A percentile compares a stretch with the other conserved stretches of the same genome.
Conservation (phyloP, 2,329 filamentous ascomycete genomes). For the Byssothecium circinans region DNA sequence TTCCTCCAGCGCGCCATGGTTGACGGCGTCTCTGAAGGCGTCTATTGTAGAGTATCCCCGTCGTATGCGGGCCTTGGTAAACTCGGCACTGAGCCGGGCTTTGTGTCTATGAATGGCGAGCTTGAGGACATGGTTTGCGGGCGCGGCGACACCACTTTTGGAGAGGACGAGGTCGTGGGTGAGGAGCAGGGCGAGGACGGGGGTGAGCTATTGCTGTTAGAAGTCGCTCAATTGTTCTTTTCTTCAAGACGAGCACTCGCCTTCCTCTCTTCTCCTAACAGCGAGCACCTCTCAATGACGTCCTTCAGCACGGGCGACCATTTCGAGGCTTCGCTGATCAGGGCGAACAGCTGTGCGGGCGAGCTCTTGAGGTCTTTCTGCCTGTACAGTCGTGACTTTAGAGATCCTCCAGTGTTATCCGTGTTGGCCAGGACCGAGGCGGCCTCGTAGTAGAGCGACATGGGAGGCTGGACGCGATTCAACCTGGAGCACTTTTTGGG, state of each 20-base stretch:
- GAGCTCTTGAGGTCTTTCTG: conserved; percentile 74
- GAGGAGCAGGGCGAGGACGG: conserved; percentile 76
- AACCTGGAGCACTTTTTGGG: no score
- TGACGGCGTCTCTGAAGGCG: conserved; percentile 63
- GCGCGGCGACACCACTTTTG: conserved; percentile 80
- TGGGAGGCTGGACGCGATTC: no score
- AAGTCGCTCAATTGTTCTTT: neutral
- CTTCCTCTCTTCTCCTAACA: conserved; percentile 82
- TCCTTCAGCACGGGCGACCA: conserved; percentile 86
- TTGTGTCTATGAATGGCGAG: conserved; percentile 78
- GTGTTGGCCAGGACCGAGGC: conserved; percentile 70
- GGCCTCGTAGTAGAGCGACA: conserved; percentile 96
- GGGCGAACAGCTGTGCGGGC: conserved; percentile 80
- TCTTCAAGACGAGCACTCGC: conserved; percentile 52
- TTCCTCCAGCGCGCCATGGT: conserved; percentile 41
- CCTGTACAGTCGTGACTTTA: conserved; percentile 82
- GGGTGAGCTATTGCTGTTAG: conserved; percentile 66
- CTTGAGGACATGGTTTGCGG: conserved; percentile 75
- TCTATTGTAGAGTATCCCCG: conserved; percentile 70
- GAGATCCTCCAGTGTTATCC: conserved; percentile 71
- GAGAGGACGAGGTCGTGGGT: conserved; percentile 83
- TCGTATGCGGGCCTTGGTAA: conserved; percentile 76
- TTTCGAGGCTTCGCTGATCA: conserved; percentile 85
- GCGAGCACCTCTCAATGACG: conserved; percentile 77
- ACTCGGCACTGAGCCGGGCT: conserved; percentile 75